Base-by-base conservation (phyloP, 2,329 filamentous ascomycete species). In the Diaporthe nobilis region DNA sequence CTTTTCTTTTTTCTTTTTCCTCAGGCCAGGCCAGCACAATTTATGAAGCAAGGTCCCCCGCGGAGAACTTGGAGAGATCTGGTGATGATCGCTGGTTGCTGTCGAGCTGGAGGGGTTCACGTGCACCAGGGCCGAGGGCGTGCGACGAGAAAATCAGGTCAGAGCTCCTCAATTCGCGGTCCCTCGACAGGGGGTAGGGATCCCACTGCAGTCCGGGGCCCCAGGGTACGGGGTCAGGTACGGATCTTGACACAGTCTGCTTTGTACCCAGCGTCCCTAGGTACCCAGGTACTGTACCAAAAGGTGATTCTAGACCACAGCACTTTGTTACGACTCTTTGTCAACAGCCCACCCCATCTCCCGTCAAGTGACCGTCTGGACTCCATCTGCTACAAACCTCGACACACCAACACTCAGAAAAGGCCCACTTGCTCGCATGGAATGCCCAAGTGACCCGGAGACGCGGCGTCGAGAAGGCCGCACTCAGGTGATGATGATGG, bases 161-260 rank as follows among this genome's bases (percentile, higher is more conserved):
- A 68, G 65, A 68, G 65, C 47, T 68, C 34, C 65, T 22, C 47
- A 12, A 20, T n/a, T 37, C n/a, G 65, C 25, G n/a, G n/a, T 53
- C 31, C 31, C 12, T 28, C 31, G 65, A 68, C 65, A 68, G 65
- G 65, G 44, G 65, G 39, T 10, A 15, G 5, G 47, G 65, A 31
- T 34, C n/a, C 65, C 65, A 53, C 65, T 68, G 65, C 44, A 68
- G 65, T 55, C 65, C 34, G 65, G 65, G 65, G 65, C 63, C 63
- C 63, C 63, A 51, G 44, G 63, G 58, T 39, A 10, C 20, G 20
- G 31, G 8, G 17, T 58, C 49, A 28, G 49, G 10, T 25, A 53
- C n/a, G n/a, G 22, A n/a, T n/a, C 12, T 15, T 25, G 3, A 53
- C 51, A 4, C n/a, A 28, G 12, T 28, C 51, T 28, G n/a, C n/a